Base-by-base conservation (phyloP, 2,329 filamentous ascomycete genomes). In the Penicillium sp. region DNA sequence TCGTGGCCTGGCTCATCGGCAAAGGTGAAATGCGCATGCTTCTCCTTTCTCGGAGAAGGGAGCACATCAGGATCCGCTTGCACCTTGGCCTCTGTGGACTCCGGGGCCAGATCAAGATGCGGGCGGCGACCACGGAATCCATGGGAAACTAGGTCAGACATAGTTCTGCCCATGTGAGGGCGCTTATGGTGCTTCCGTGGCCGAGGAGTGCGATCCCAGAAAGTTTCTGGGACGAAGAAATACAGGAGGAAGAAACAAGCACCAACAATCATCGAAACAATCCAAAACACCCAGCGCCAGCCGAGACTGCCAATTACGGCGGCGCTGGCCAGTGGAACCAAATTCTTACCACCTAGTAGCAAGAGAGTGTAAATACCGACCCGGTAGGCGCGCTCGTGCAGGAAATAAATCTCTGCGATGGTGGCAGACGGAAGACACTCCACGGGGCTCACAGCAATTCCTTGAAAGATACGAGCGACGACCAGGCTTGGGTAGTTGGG, bases 241-340 rank as follows among this genome's bases (percentile, higher is more conserved):
- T 96, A 96, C 1, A 98, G 82, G 2, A 96, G 78, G 20, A 86
- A 73, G 39, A 88, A 83, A 60, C 87, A 88, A 50, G 91, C 84
- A 0, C 82, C 91, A 37, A 92, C 90, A 10, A 96, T 80, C 3
- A 96, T 90, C 0, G 92, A 86, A 48, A 96, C 87, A 57, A 96
- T 88, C 89, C 90, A 96, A 68, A 96, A 96, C 0, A 91, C 90
- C 92, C 92, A 96, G 74, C 92, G 87, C 94, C 94, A 98, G 5
- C 86, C 85, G 39, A 92, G 76, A 2, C 83, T 81, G 62, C 92
- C 81, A 43, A 97, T 96, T 60, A 98, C 87, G 22, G 83, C 91
- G 8, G 94, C 94, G 73, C 91, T 96, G 25, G 96, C 88, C 25
- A 97, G 79, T 0, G 94, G 94, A 4, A 96, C 83, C 63, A 98